Evolutionary conservation across 441 rosid genomes (phyloP).

Genomic region (Erodium moschatum): DNA sequence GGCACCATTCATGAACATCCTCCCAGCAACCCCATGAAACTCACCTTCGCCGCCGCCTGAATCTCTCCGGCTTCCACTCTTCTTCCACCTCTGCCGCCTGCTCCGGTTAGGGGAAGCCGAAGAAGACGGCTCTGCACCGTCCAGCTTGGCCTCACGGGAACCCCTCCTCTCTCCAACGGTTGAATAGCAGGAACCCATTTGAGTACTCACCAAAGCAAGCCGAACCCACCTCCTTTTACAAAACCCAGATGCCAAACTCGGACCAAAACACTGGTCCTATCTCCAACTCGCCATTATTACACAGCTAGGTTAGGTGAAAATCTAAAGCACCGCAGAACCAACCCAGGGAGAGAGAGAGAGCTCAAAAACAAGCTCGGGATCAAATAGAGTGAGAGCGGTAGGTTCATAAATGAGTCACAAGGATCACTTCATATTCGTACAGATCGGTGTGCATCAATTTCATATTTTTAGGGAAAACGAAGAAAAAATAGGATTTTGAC

Average conservation of each 20-base stretch:
- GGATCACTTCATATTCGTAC: not conserved
- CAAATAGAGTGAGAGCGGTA: not conserved
- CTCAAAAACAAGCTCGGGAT: not conserved
- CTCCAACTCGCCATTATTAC: not conserved
- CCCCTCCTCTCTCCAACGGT: conserved; percentile 3
- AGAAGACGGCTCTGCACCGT: conserved; percentile 7
- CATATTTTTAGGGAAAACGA: not conserved
- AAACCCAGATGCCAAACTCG: conserved; percentile 2
- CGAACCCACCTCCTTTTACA: not conserved
- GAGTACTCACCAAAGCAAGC: not conserved
- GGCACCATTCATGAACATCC: conserved; percentile 44
- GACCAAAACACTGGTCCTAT: not conserved
- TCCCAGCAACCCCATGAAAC: conserved; percentile 25
- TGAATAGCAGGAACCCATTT: conserved; percentile 5
- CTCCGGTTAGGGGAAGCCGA: conserved; percentile 2
- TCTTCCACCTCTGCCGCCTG: conserved; percentile 4
- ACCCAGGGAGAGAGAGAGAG: not conserved
- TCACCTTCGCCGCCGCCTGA: conserved; percentile 33
- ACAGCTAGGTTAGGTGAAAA: conserved; percentile 3
- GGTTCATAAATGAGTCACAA: not conserved
- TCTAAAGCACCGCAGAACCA: not conserved
- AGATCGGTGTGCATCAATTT: not conserved
- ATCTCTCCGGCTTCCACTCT: not conserved
- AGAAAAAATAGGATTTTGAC: not conserved
- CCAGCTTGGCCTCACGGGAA: not conserved